Evolutionary conservation across 371 early-diverging fungal genomes (phyloP).

Genomic region (Mortierella sp.): DNA sequence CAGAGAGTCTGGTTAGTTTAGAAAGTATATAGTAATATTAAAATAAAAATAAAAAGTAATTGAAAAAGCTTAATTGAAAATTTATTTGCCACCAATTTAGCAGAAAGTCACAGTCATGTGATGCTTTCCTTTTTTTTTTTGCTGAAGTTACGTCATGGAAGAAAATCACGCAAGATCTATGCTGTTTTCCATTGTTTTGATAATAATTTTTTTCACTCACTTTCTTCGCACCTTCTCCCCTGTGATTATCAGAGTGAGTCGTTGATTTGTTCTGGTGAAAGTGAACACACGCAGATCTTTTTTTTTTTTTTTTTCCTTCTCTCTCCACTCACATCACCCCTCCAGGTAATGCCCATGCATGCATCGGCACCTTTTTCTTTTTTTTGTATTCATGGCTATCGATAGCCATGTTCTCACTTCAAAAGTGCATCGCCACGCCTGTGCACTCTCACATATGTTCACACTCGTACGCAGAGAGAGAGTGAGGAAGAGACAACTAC

Average conservation of each 20-base stretch:
- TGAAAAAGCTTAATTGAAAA: too few relatives aligned
- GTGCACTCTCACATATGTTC: background rate
- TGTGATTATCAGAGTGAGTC: background rate
- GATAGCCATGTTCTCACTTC: background rate
- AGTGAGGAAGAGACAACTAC: background rate
- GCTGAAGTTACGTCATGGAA: background rate
- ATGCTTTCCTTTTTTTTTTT: too few relatives aligned
- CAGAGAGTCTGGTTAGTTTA: too few relatives aligned
- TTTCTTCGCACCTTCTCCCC: too few relatives aligned
- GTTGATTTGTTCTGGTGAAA: too few relatives aligned
- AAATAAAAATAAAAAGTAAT: too few relatives aligned
- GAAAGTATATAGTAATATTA: too few relatives aligned
- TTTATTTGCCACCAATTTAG: too few relatives aligned
- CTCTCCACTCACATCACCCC: slow-evolving; percentile 5
- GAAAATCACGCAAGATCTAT: background rate
- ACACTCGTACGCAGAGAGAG: background rate
- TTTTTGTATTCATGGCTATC: too few relatives aligned
- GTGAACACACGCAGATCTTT: slow-evolving; percentile 1
- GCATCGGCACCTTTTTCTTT: background rate
- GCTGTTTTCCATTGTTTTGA: background rate
- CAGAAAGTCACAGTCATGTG: too few relatives aligned
- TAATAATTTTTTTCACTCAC: background rate
- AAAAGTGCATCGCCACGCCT: background rate
- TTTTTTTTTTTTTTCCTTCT: slow-evolving; percentile 6
- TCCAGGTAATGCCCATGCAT: slow-evolving; percentile 8